A percentile compares a stretch with the other conserved stretches of the same genome.
phyloP scores from a whole-genome alignment of 345 rosid genomes.

The Trapa bicornis region DNA sequence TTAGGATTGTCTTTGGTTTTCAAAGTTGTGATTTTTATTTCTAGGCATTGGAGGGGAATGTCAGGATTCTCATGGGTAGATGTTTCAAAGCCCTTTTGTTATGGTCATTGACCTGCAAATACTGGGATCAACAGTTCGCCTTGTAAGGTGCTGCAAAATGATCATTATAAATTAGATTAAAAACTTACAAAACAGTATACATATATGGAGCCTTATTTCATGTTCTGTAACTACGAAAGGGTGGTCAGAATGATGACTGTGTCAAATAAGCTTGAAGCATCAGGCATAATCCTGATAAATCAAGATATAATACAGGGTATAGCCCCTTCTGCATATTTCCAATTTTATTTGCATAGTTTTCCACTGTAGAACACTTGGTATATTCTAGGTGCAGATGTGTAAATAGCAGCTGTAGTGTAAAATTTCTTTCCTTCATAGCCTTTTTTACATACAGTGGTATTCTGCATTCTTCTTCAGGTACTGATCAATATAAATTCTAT shows the following conservation, averaged over 20 bases:
- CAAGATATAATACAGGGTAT: not conserved
- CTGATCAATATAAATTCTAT: not conserved
- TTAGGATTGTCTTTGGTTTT: not conserved
- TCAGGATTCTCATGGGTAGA: not conserved
- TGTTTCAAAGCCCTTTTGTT: not conserved
- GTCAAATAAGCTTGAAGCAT: not conserved
- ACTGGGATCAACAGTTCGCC: not conserved
- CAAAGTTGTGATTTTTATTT: not conserved
- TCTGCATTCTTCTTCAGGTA: not conserved
- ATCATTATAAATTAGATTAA: not conserved
- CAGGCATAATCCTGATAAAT: not conserved
- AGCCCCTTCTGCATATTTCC: not conserved
- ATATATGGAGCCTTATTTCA: not conserved
- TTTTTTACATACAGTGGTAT: not conserved
- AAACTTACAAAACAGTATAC: not conserved
- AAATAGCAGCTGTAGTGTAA: not conserved
- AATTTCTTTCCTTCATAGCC: not conserved
- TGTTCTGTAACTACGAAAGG: not conserved
- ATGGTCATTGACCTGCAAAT: not conserved
- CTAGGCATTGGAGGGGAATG: not conserved
- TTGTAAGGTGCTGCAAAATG: not conserved
- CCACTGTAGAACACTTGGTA: not conserved
- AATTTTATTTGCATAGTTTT: too few species aligned
- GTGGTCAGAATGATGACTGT: not conserved
- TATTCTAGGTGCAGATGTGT: not conserved